These are phyloP conservation scores for Candolleomyces eurysporus DNA, from an alignment of 768 basidiomycete species.

Conservation along the genomic window DNA sequence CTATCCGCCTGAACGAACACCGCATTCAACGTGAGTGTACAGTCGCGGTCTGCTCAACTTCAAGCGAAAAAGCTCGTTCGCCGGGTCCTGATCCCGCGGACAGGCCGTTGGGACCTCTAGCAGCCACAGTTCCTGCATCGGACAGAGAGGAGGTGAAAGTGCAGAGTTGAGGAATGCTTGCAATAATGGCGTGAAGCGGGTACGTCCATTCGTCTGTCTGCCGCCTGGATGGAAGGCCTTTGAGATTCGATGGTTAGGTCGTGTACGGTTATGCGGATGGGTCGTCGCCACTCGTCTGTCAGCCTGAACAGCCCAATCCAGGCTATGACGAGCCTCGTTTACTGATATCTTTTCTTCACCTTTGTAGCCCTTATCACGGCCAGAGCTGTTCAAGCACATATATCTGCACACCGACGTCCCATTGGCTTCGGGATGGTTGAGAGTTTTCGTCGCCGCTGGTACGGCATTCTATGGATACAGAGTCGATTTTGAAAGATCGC, in stretches of 20 bases:
- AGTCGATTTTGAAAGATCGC: constrained; percentile 83
- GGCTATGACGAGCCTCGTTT: too few species aligned
- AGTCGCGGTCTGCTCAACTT: neutral
- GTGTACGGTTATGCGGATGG: neutral
- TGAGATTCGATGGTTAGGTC: neutral
- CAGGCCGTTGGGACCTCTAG: constrained; percentile 54
- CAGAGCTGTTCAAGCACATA: constrained; percentile 82
- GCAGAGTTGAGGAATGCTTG: constrained; percentile 66
- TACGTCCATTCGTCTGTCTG: constrained; percentile 33
- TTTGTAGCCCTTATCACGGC: constrained; percentile 73
- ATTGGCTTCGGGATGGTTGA: constrained; percentile 82
- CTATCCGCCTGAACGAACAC: too few species aligned
- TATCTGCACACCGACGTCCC: constrained; percentile 88
- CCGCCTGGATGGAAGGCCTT: neutral
- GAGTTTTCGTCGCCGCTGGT: constrained; percentile 76
- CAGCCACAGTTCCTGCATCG: constrained; percentile 39
- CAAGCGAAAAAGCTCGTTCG: neutral
- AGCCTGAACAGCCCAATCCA: too few species aligned
- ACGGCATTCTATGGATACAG: constrained; percentile 86
- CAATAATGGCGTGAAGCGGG: constrained; percentile 90
- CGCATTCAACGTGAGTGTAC: neutral
- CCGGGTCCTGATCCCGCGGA: constrained; percentile 27
- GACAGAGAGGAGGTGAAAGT: constrained; percentile 58
- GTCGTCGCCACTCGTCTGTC: neutral
- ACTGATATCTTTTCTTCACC: neutral